Evolutionary conservation across 2,329 filamentous ascomycete genomes (phyloP).

Genomic region (Karstenula rhodostoma): DNA sequence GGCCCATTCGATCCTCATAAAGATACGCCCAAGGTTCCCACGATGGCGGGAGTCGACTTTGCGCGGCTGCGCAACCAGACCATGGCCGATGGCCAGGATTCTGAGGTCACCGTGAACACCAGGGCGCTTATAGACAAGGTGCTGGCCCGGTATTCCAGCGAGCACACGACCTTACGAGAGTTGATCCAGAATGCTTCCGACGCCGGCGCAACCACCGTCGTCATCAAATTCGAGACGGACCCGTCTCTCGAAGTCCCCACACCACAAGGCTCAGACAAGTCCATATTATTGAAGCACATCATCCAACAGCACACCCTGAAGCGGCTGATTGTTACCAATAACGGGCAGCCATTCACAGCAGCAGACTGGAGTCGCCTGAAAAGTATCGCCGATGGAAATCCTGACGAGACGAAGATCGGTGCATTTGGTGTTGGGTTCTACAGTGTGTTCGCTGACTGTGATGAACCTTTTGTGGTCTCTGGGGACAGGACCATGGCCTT

Average conservation of each 20-base stretch:
- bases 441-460: conserved; percentile 97
- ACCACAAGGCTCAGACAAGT: conserved; percentile 70
- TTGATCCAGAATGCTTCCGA: conserved; percentile 99
- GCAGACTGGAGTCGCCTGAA: conserved; percentile 95
- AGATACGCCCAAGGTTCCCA: neutral
- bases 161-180: conserved; percentile 88
- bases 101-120: conserved; percentile 97
- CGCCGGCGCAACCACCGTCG: conserved; percentile 87
- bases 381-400: conserved; percentile 98
- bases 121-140: conserved; percentile 98
- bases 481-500: conserved; percentile 95
- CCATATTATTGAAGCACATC: conserved; percentile 80
- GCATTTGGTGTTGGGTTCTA: conserved; percentile 99
- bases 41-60: conserved; percentile 59
- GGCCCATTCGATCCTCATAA: neutral
- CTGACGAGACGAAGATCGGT: conserved; percentile 98
- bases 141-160: conserved; percentile 92
- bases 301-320: conserved; percentile 85
- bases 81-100: conserved; percentile 88
- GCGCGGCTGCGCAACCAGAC: conserved; percentile 83
- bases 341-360: conserved; percentile 85
- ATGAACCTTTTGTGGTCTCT: conserved; percentile 95
- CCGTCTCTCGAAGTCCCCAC: conserved; percentile 80
- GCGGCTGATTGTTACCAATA: conserved; percentile 89
- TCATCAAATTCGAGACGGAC: conserved; percentile 89